Evolutionary conservation across 2,329 filamentous ascomycete species (phyloP), one percentile per base, ranked within the genome.

Genomic region (Rutstroemia sp.): DNA sequence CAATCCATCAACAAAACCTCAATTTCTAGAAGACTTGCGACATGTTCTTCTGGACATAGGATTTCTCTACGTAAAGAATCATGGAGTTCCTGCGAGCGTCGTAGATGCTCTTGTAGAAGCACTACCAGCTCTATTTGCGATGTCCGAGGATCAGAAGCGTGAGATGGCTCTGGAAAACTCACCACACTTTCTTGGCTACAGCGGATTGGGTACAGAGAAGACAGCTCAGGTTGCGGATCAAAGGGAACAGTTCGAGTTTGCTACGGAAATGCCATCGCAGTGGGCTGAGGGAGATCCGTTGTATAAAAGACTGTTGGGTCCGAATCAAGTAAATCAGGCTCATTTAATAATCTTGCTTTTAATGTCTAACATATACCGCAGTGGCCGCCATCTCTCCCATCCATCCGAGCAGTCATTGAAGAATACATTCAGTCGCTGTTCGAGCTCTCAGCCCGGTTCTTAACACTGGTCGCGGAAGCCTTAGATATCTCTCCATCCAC

Each of bases 241-340:
- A 30, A 44, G 47, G 23, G 53, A 56, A 19, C 38, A 50, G 16
- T 56, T 56, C 19, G 53, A 51, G 8, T 56, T 56, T n/a, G 53
- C 53, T 21, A 56, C 53, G 12, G 53, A 56, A 34, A 25, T 56
- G 27, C 9, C 37, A 8, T 4, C 37, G 12, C 12, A 48, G 25
- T 56, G 53, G 53, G 4, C 12, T 23, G 53, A 56, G 21, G 53
- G 53, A 34, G 53, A 56, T 50, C 53, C 46, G 23, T 45, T 56
- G 2, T 51, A 51, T 21, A 51, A 45, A 12, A 51, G 16, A 51
- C 27, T 56, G 4, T 8, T 50, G 8, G 53, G 53, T 1, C 47
- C 53, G 9, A 56, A 56, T 51, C 53, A 51, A 45, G 51, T 54
- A 21, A 23, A 42, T 41, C 30, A 30, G 19, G 47, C 34, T 23